Conservation (phyloP, 2,329 filamentous ascomycete genomes). For the Phyllosticta ampelicida region DNA sequence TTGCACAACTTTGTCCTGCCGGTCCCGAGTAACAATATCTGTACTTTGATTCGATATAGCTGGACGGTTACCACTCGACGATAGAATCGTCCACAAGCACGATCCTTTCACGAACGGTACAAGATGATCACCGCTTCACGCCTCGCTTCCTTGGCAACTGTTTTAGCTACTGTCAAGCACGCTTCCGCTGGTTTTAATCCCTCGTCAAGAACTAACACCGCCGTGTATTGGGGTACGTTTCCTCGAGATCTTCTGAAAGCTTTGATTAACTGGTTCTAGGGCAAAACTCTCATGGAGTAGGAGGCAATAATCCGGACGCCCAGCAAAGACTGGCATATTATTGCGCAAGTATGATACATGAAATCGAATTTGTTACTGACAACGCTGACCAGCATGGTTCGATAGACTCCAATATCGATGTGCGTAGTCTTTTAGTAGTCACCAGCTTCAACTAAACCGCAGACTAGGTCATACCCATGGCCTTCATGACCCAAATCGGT, state of each 20-base stretch:
- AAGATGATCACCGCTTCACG: neutral
- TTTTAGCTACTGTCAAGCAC: neutral
- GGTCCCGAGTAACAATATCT: neutral
- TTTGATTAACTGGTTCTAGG: slow-evolving; percentile 17
- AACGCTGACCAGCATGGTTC: neutral
- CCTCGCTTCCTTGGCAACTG: neutral
- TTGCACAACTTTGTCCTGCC: neutral
- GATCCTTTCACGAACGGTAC: neutral
- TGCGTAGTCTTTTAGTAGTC: neutral
- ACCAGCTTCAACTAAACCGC: neutral
- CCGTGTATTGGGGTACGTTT: slow-evolving; percentile 53
- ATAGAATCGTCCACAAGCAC: neutral
- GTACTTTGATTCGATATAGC: neutral
- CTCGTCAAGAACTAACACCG: slow-evolving; percentile 39
- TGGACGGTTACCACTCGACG: neutral
- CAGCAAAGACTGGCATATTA: slow-evolving; percentile 50
- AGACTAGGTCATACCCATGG: slow-evolving; percentile 46
- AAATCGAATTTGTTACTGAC: neutral
- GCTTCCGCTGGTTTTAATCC: slow-evolving; percentile 13
- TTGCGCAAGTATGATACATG: slow-evolving; percentile 42
- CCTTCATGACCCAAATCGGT: slow-evolving; percentile 51
- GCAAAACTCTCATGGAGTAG: slow-evolving; percentile 50
- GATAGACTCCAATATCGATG: slow-evolving; percentile 36
- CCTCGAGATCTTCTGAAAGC: neutral
- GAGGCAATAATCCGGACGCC: slow-evolving; percentile 29